Percentiles rank a stretch among this genome's conserved stretches.
These are phyloP conservation scores for Colletotrichum tropicale DNA, from an alignment of 2,329 filamentous ascomycete species.

Conservation along the genomic window DNA sequence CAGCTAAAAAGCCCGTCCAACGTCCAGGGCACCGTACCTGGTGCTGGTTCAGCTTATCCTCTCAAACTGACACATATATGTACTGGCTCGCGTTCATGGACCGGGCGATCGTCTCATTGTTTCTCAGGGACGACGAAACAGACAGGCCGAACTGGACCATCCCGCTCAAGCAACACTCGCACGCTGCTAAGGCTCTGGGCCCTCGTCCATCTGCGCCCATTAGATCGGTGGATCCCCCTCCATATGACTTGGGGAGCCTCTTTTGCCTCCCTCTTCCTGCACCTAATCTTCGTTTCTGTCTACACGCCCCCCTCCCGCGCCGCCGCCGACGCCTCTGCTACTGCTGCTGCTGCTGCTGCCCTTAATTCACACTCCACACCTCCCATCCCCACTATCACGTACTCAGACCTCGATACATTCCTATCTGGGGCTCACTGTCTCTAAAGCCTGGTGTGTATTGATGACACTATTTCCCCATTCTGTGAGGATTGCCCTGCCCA, in stretches of 20 bases:
- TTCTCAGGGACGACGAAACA: constrained; percentile 25
- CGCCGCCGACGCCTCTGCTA: not conserved
- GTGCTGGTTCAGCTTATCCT: constrained; percentile 6
- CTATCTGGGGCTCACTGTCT: constrained; percentile 39
- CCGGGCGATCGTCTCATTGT: constrained; percentile 21
- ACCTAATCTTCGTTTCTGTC: constrained; percentile 5
- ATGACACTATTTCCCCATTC: constrained; percentile 22
- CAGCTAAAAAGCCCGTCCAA: not conserved
- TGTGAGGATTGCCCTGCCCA: constrained; percentile 16
- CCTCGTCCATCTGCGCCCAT: not conserved
- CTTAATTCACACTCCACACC: constrained; percentile 3
- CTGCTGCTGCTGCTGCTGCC: not conserved
- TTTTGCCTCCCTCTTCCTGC: constrained; percentile 13
- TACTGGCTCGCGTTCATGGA: constrained; percentile 19
- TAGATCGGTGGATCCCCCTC: constrained; percentile 1
- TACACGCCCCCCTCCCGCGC: constrained; percentile 5
- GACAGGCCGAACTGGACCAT: constrained; percentile 14
- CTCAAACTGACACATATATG: constrained; percentile 18
- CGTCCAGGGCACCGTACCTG: constrained; percentile 7
- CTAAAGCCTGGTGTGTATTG: constrained; percentile 26
- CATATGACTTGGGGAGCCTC: constrained; percentile 17
- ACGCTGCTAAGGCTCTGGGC: not conserved
- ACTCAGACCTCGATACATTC: constrained; percentile 32
- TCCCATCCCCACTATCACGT: constrained; percentile 15
- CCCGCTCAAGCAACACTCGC: constrained; percentile 5